Evolutionary conservation across 1,284 basidiomycete genomes (phyloP), one percentile per base, ranked within the genome.

Genomic region (Pisolithus thermaeus): DNA sequence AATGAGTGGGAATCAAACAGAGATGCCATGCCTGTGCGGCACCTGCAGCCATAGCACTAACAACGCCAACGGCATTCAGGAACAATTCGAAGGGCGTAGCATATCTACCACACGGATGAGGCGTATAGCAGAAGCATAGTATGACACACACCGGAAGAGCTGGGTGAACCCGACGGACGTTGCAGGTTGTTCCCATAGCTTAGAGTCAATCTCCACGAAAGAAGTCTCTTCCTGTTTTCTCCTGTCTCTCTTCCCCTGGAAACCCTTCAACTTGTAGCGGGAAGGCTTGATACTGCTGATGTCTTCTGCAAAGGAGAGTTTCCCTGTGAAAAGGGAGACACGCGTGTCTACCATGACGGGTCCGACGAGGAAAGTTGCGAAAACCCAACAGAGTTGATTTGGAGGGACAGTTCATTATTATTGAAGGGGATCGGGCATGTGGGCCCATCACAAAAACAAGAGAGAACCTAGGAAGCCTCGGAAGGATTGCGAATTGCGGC

Each of bases 21-120:
- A 14, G 28, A 23, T 8, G 30, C 6, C n/a, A 12, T 55, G 87
- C 87, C 77, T 90, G 86, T 18, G 89, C 81, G 35, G 87, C 82
- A 22, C 90, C 90, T 4, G 86, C 81, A 1, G 74, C 83, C 7
- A 73, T 76, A 0, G 91, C 87, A 12, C 79, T 78, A 7, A 87
- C 63, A 20, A 92, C 51, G 49, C 85, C 88, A 53, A 91, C 72
- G n/a, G 69, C 62, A 66, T 92, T 74, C 18, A 91, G 61, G 49
- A 74, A 57, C 2, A 87, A 64, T 61, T 94, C 91, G 32, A 73
- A 73, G 30, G 62, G 73, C 1, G 87, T 93, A 0, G 86, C 78
- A 59, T 83, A 90, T 16, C 84, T 74, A 20, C 47, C 23, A 16
- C 4, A 46, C 18, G 38, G 6, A 40, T 7, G 27, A 28, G 28